A percentile compares a stretch with the other conserved stretches of the same genome.
phyloP scores from a whole-genome alignment of 202 grass and related monocot genomes.

The Zoysia matrella region DNA sequence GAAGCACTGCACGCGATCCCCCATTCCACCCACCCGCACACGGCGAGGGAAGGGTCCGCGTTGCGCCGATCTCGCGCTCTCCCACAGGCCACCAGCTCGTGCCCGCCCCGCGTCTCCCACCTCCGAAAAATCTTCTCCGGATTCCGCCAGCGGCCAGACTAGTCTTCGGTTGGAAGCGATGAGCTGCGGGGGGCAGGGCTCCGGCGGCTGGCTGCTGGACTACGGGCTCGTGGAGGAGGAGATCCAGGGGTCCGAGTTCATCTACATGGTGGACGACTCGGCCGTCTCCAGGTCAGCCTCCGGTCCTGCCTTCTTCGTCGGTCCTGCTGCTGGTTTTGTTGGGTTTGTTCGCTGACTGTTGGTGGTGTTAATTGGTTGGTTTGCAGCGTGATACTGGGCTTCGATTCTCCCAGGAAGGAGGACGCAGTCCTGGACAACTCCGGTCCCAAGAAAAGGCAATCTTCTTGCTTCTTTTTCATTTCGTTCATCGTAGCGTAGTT shows the following conservation, averaged over 20 bases:
- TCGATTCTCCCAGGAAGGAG: conserved; percentile 65
- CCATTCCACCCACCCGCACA: neutral
- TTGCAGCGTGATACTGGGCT: conserved; percentile 80
- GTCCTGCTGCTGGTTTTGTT: neutral
- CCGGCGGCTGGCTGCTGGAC: conserved; percentile 83
- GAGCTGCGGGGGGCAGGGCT: conserved; percentile 56
- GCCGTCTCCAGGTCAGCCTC: conserved; percentile 59
- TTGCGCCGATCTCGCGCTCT: neutral
- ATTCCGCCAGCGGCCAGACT: neutral
- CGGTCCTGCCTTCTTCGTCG: neutral
- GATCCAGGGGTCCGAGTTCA: conserved; percentile 67
- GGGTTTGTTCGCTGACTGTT: neutral
- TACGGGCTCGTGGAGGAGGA: conserved; percentile 81
- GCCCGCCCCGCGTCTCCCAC: conserved; percentile 40
- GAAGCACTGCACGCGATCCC: conserved; percentile 22
- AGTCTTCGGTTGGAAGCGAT: neutral
- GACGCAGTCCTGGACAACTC: conserved; percentile 49
- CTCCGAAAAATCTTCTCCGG: conserved; percentile 27
- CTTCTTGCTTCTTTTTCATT: neutral
- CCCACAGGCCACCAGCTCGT: conserved; percentile 30
- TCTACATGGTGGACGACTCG: conserved; percentile 80
- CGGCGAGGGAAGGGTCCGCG: neutral
- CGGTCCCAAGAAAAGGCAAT: conserved; percentile 72
- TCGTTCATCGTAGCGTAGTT: neutral
- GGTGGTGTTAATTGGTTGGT: conserved; percentile 9